These are phyloP conservation scores for Candida neerlandica DNA, from an alignment of 1,139 yeast genomes.

Conservation along the genomic window DNA sequence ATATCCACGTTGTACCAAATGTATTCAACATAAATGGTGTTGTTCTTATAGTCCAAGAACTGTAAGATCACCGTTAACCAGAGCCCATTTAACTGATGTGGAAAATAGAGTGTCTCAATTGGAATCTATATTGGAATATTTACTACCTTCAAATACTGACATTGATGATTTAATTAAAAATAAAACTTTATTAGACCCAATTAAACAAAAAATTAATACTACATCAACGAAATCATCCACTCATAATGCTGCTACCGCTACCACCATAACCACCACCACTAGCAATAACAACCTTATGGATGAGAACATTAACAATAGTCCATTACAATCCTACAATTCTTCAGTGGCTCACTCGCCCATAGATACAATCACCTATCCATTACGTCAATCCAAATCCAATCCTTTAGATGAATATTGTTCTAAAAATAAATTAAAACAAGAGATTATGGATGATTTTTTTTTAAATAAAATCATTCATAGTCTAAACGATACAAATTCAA, in stretches of 20 bases:
- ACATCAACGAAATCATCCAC: background rate
- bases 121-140: conserved; percentile 51
- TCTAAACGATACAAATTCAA: conserved; percentile 2
- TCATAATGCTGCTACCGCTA: conserved; percentile 4
- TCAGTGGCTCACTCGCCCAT: conserved; percentile 12
- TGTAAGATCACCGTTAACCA: conserved; percentile 77
- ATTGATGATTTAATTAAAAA: conserved; percentile 31
- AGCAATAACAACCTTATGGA: conserved; percentile 1
- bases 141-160: conserved; percentile 30
- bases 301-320: conserved; percentile 2
- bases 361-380: conserved; percentile 9
- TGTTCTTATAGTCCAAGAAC: conserved; percentile 79
- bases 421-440: conserved; percentile 39
- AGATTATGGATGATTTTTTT: conserved; percentile 43
- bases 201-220: conserved; percentile 11
- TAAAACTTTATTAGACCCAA: conserved; percentile 23
- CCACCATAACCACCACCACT: conserved; percentile 7
- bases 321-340: conserved; percentile 3
- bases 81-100: conserved; percentile 78
- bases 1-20: conserved; percentile 74
- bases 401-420: conserved; percentile 10
- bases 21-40: conserved; percentile 70
- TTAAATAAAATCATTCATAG: conserved; percentile 38
- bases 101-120: conserved; percentile 63
- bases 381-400: conserved; percentile 16